These are phyloP conservation scores for Lactarius hatsudake DNA, from an alignment of 768 basidiomycete genomes.

Conservation along the genomic window DNA sequence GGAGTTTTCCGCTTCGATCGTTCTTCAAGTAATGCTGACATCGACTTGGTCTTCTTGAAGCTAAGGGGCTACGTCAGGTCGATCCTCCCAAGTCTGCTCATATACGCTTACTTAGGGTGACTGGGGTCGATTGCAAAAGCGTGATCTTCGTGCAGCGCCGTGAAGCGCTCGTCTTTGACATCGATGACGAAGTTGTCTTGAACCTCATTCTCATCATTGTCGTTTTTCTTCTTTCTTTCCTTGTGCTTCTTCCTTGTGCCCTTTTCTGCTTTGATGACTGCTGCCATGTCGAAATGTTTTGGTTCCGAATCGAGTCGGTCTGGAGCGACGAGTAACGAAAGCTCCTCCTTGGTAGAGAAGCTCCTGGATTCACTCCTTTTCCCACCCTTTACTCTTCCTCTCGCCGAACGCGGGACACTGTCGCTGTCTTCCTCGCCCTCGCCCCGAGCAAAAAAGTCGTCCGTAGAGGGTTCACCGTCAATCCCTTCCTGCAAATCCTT, in stretches of 20 bases:
- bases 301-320: constrained; percentile 54
- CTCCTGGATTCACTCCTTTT: constrained; percentile 15
- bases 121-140: constrained; percentile 94
- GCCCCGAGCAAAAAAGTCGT: constrained; percentile 76
- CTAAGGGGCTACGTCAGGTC: constrained; percentile 40
- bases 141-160: constrained; percentile 82
- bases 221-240: constrained; percentile 44
- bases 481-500: constrained; percentile 51
- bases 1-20: constrained; percentile 58
- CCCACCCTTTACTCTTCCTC: constrained; percentile 8
- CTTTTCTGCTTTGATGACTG: constrained; percentile 86
- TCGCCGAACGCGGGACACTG: constrained; percentile 27
- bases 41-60: constrained; percentile 90
- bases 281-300: constrained; percentile 87
- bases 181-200: constrained; percentile 84
- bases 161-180: constrained; percentile 86
- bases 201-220: constrained; percentile 56
- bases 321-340: constrained; percentile 58
- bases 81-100: not conserved
- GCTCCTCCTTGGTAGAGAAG: constrained; percentile 57
- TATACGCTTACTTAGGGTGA: constrained; percentile 77
- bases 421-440: constrained; percentile 38
- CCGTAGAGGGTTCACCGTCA: constrained; percentile 36
- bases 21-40: constrained; percentile 82
- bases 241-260: constrained; percentile 41